Base-by-base conservation (phyloP, 495 filamentous ascomycete species). In the Bacidia gigantensis region DNA sequence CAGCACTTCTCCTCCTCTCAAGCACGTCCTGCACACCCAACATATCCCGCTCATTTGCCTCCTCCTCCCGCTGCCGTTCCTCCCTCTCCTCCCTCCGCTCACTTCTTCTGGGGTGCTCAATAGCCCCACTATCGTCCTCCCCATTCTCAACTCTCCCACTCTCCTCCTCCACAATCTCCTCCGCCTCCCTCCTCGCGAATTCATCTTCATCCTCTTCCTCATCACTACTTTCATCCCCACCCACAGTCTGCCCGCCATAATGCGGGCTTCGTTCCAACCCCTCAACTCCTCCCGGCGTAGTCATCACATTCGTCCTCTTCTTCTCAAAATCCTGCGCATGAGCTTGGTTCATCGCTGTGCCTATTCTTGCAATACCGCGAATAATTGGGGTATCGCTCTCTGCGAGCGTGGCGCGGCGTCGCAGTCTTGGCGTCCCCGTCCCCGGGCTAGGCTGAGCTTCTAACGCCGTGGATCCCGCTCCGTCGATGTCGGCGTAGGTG, bases 241-340 rank as follows among this genome's bases (percentile, higher is more conserved):
- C 29, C 3, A 51, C n/a, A 5, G 21, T 18, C n/a, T 26, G 35
- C 23, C 58, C 56, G 44, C 52, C 50, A 35, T 55, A 54, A 2
- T 53, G 52, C 3, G 56, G 49, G n/a, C 52, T 53, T 0, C 52
- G 24, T 23, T 55, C 56, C 1, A 53, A 18, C 26, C 38, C 47
- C 10, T 18, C 47, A 0, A 14, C 26, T 2, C n/a, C 18, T 32
- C 25, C 38, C 14, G 32, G 40, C 3, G 20, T 25, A 12, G 63
- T 69, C 29, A 35, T 35, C 29, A 35, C 29, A 35, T 35, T 35
- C 29, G 14, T 14, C 46, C 77, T 70, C 64, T 76, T 81, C 63
- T 85, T 77, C 68, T 92, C 82, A 64, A 94, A 96, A 63, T 96
- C 89, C 59, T 92, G 84, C 32, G 79, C 81, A 56, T 96, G 89